Conservation (phyloP, 2,329 filamentous ascomycete genomes). For the Aspergillus sp. region DNA sequence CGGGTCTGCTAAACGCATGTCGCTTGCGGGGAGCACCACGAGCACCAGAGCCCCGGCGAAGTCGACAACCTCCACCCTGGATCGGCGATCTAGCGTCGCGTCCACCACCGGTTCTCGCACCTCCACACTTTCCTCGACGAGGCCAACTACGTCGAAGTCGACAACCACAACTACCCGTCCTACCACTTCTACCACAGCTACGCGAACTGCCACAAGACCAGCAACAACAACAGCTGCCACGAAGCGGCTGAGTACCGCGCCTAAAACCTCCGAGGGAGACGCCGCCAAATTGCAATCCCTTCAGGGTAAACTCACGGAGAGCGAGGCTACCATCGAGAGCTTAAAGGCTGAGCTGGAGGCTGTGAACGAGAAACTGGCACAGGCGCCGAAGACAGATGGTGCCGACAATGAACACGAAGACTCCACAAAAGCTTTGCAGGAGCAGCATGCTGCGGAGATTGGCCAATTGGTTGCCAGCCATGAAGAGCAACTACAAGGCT, state of each 20-base stretch:
- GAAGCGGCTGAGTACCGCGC: constrained; percentile 39
- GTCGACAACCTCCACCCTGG: constrained; percentile 31
- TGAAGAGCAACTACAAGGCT: constrained; percentile 31
- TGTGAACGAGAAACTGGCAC: constrained; percentile 36
- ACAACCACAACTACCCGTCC: constrained; percentile 27
- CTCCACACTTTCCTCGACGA: constrained; percentile 25
- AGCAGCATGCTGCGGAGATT: constrained; percentile 34
- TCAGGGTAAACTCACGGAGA: constrained; percentile 37
- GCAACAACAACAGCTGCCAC: constrained; percentile 20
- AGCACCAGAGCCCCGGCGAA: constrained; percentile 34
- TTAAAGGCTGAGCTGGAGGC: constrained; percentile 35
- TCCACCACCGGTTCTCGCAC: constrained; percentile 26
- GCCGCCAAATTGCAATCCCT: constrained; percentile 36
- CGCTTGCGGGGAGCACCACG: constrained; percentile 39
- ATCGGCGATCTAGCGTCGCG: constrained; percentile 40
- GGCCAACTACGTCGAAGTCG: constrained; percentile 24
- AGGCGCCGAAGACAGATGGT: constrained; percentile 27
- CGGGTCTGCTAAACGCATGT: constrained; percentile 46
- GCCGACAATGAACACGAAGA: constrained; percentile 21
- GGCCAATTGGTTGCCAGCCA: constrained; percentile 33
- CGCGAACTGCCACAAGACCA: constrained; percentile 19
- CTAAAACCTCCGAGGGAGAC: constrained; percentile 29
- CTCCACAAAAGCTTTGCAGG: constrained; percentile 26
- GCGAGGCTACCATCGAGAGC: constrained; percentile 33
- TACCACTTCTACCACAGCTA: constrained; percentile 22